Base-by-base conservation (phyloP, 2,329 filamentous ascomycete genomes). In the Monilinia vaccinii-corymbosi region DNA sequence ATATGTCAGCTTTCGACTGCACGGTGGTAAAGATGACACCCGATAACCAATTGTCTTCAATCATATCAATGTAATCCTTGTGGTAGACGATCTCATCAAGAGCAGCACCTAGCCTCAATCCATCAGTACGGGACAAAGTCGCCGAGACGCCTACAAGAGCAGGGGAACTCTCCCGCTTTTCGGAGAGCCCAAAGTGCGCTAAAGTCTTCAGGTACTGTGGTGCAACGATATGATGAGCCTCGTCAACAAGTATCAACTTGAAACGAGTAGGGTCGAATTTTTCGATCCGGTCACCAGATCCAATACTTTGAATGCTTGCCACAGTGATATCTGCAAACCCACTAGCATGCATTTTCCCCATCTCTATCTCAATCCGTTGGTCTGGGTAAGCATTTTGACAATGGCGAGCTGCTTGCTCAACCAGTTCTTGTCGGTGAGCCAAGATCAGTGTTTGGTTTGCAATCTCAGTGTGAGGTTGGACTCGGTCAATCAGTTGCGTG, bases 31-130 rank as follows among this genome's bases (percentile, higher is more conserved):
- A 97, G 4, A 93, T 77, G n/a, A 96, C 89, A 71, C 94, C 84
- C 0, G 91, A 87, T 14, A 99, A 81, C 91, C 92, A 97, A 46
- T 94, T 91, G 60, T 95, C 91, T 38, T 86, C 85, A 62, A 97
- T 89, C 86, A 89, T 88, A 64, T 89, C 86, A 34, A 88, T 78
- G 64, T 88, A 91, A 69, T 89, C 85, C 66, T 91, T 94, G 73
- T 97, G 93, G 68, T 96, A 97, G 51, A 97, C 93, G 63, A 97
- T 96, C 70, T 96, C 88, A 68, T 97, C 93, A 67, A 97, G 94
- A 36, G 88, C 92, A 14, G 86, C 79, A 1, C 92, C 92, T 1
- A 97, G 78, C 61, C 83, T 85, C 36, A 96, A 76, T 0, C 93
- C 93, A 70, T 97, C 93, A 62, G 91, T 91, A 51, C 93, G 77